Conservation (phyloP, 2,329 filamentous ascomycete species). For the Nemania sp. region DNA sequence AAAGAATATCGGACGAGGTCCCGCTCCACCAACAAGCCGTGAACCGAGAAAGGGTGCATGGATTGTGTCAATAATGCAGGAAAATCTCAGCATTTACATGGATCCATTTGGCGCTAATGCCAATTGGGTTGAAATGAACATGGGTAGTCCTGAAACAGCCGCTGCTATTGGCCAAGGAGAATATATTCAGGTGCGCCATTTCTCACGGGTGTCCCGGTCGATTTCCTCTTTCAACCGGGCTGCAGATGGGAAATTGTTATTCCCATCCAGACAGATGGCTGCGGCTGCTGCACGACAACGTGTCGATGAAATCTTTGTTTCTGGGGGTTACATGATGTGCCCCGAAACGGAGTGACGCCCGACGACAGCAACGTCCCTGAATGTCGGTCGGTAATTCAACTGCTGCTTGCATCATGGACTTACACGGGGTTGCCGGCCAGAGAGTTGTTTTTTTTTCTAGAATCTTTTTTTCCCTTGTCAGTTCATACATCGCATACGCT, state of each 20-base stretch:
- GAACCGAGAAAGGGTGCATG: constrained; percentile 25
- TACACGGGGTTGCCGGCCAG: constrained; percentile 36
- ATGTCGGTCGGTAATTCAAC: constrained; percentile 2
- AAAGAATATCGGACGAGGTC: constrained; percentile 24
- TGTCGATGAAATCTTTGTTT: constrained; percentile 32
- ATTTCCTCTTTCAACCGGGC: constrained; percentile 38
- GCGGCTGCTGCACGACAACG: constrained; percentile 35
- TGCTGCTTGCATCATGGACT: constrained; percentile 11
- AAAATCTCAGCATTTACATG: constrained; percentile 32
- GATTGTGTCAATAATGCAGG: constrained; percentile 35
- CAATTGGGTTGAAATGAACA: constrained; percentile 10
- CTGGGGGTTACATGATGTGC: constrained; percentile 31
- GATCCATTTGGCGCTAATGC: constrained; percentile 32
- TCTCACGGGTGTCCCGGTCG: constrained; percentile 45
- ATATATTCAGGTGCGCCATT: constrained; percentile 48
- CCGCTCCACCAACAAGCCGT: constrained; percentile 27
- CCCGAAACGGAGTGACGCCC: constrained; percentile 30
- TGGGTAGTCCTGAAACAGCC: not conserved
- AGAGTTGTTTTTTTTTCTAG: constrained; percentile 11
- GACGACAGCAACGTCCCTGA: constrained; percentile 16
- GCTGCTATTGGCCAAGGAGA: constrained; percentile 37
- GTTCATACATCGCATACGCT: not conserved
- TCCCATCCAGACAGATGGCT: constrained; percentile 19
- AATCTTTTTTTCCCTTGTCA: constrained; percentile 9
- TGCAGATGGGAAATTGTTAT: constrained; percentile 41